These are phyloP conservation scores for Laetiporus sulphureus DNA, from an alignment of 1,284 basidiomycete species.

Conservation along the genomic window DNA sequence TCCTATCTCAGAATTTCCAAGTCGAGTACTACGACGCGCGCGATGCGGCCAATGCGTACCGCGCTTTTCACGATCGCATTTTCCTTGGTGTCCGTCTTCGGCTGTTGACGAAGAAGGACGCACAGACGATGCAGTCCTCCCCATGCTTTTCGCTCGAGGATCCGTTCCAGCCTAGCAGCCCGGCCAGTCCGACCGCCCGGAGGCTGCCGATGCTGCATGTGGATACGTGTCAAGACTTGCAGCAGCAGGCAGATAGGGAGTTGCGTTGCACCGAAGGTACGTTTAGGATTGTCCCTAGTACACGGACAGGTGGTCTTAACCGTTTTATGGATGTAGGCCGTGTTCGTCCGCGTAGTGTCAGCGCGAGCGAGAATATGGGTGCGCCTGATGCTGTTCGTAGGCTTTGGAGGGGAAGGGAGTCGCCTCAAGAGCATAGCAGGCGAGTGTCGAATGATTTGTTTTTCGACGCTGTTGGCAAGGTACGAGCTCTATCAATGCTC, in stretches of 20 bases:
- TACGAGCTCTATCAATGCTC: constrained; percentile 4
- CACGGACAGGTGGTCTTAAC: neutral
- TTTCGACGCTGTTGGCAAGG: constrained; percentile 22
- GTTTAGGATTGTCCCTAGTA: neutral
- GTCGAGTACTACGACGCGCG: constrained; percentile 62
- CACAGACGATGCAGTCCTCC: neutral
- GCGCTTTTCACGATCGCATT: constrained; percentile 27
- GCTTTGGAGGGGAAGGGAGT: constrained; percentile 22
- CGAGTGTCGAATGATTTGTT: constrained; percentile 20
- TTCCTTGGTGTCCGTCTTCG: constrained; percentile 26
- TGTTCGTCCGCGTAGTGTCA: constrained; percentile 21
- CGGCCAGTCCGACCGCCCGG: too few relatives aligned
- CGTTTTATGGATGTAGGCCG: constrained; percentile 9
- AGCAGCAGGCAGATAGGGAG: constrained; percentile 2
- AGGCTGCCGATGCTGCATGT: too few relatives aligned
- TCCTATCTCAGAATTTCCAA: constrained; percentile 33
- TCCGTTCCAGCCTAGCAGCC: neutral
- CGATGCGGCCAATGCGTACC: constrained; percentile 40
- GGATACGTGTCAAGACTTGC: neutral
- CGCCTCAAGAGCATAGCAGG: constrained; percentile 18
- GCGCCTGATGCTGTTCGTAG: constrained; percentile 16
- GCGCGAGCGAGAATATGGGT: constrained; percentile 21
- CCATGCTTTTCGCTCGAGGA: constrained; percentile 2
- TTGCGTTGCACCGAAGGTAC: constrained; percentile 6
- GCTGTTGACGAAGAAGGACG: constrained; percentile 18